Evolutionary conservation across 73 alveolate species (phyloP), one percentile per base, ranked within the genome.

Genomic region (Loxodes magnus): DNA sequence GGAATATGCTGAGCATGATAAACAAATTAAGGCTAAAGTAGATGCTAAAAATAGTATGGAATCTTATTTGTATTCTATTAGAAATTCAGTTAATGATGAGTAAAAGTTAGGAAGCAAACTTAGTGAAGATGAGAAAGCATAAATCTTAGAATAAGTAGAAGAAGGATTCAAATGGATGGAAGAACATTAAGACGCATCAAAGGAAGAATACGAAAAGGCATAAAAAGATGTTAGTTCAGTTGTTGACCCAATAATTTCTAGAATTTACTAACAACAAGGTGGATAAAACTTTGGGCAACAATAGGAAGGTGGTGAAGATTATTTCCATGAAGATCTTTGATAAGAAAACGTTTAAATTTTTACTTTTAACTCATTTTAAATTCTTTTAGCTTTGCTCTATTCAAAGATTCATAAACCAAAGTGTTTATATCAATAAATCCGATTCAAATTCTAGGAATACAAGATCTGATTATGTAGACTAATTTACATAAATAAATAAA

Each of bases 11-110:
- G 98, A 82, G 43, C 86, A 89, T 72, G 98, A 89, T 72, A 87
- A 89, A 46, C 66, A 60, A 16, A 79, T 86, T 51, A 89, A 86
- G 59, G 96, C 90, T 62, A 85, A 57, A 72, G 89, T 90, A 46
- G 98, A 87, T 56, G 90, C 96, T 43, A 90, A 75, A 78, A 89
- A 89, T 65, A 80, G 96, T 0, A 79, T 90, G 15, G 98, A 90
- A 63, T 74, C 71, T 71, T 90, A 90, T 63, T 44, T 76, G 62
- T 81, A 90, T 66, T 61, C 94, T 20, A 87, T 90, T 94, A 73
- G 79, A 35, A 90, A 87, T 68, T 75, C 93, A 16, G 81, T 90
- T 63, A 92, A 87, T 42, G 97, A 87, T 75, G 71, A 62, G 39
- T 86, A 67, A 49, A 78, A 73, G 60, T 43, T 85, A 16, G 88